Evolutionary conservation across 73 alveolate species (phyloP).

Genomic region (Halteria grandinella): DNA sequence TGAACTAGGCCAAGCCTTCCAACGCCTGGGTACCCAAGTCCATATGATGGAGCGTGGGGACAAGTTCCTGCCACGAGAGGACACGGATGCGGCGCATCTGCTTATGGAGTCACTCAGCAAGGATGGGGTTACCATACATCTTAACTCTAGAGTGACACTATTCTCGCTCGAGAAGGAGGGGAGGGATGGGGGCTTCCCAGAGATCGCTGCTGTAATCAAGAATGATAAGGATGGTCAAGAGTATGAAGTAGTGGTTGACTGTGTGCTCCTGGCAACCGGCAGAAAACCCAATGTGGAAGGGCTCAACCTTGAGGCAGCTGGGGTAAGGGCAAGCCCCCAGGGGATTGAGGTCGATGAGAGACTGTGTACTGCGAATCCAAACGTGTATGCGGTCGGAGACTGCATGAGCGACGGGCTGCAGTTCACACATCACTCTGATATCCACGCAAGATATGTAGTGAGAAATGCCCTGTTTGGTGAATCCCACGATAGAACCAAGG

Average conservation of each 20-base stretch:
- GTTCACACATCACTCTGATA: conserved; percentile 84
- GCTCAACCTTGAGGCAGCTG: conserved; percentile 64
- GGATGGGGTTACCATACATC: conserved; percentile 68
- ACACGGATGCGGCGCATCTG: conserved; percentile 61
- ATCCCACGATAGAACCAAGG: conserved; percentile 10
- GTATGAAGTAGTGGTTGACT: conserved; percentile 41
- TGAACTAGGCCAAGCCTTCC: conserved; percentile 81
- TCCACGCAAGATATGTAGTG: conserved; percentile 66
- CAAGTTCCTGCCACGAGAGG: conserved; percentile 64
- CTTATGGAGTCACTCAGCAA: conserved; percentile 11
- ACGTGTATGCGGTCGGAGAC: conserved; percentile 82
- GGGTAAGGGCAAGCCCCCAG: conserved; percentile 31
- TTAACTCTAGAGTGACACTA: too few relatives aligned
- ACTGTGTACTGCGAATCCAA: conserved; percentile 60
- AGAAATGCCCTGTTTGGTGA: conserved; percentile 62
- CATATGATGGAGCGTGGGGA: conserved; percentile 33
- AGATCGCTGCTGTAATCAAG: too few relatives aligned
- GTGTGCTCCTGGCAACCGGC: conserved; percentile 54
- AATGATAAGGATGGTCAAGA: background rate
- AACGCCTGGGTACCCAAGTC: conserved; percentile 69
- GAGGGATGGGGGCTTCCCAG: too few relatives aligned
- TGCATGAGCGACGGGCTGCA: conserved; percentile 47
- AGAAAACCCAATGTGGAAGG: conserved; percentile 66
- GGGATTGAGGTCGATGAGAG: conserved; percentile 58
- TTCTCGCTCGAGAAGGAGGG: too few relatives aligned